Evolutionary conservation across 148 eudicot genomes (phyloP).

Genomic region (Arctostaphylos glauca): DNA sequence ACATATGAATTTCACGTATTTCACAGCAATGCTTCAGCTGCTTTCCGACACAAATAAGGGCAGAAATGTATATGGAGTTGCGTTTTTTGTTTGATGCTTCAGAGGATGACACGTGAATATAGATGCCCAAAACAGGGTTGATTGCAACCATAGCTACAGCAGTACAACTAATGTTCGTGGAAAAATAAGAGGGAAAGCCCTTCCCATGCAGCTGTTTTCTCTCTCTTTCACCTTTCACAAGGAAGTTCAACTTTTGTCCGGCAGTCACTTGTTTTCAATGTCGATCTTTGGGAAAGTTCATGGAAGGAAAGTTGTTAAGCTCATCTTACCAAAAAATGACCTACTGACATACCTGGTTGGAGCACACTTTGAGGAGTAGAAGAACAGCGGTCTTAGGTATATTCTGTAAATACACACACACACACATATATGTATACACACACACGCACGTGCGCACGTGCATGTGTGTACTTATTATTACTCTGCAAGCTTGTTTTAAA

Average conservation of each 20-base stretch:
- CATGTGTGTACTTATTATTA: background rate
- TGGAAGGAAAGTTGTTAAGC: slow-evolving; percentile 6
- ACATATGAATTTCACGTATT: background rate
- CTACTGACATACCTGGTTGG: slow-evolving; percentile 4
- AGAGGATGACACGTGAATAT: background rate
- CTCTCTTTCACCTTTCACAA: background rate
- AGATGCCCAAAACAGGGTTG: slow-evolving; percentile 6
- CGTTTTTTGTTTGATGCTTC: background rate
- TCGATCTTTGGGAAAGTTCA: background rate
- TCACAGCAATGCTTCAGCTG: slow-evolving; percentile 9
- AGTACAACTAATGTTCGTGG: background rate
- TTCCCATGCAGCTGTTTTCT: background rate
- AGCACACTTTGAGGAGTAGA: slow-evolving; percentile 9
- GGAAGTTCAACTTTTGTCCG: background rate
- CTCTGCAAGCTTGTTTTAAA: background rate
- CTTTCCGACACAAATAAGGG: background rate
- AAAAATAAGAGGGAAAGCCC: slow-evolving; percentile 1
- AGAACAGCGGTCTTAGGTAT: slow-evolving; percentile 13
- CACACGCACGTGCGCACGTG: too few relatives aligned
- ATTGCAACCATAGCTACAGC: slow-evolving; percentile 3
- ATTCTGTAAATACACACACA: background rate
- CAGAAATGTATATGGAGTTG: background rate
- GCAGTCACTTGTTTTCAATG: background rate
- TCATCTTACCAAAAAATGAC: slow-evolving; percentile 11
- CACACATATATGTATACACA: too few relatives aligned